A percentile compares a stretch with the other conserved stretches of the same genome.
phyloP scores from a whole-genome alignment of 2,329 filamentous ascomycete genomes.

The Xylariaceae sp. region DNA sequence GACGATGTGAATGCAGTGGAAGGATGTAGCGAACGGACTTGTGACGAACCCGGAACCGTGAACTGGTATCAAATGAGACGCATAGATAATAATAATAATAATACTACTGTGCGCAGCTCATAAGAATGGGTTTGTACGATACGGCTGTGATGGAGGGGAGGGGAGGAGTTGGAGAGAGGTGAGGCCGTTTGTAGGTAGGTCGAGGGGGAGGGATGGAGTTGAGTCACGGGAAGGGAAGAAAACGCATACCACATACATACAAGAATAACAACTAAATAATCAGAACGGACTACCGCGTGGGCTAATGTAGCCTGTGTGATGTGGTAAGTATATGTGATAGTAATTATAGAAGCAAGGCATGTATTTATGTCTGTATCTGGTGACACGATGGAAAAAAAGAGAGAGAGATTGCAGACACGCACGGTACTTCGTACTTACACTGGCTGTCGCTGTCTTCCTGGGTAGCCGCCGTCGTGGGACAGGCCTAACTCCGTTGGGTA shows the following conservation, averaged over 20 bases:
- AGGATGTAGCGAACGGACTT: constrained; percentile 8
- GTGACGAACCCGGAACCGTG: constrained; percentile 7
- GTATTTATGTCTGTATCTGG: background rate
- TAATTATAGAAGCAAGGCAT: background rate
- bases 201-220: background rate
- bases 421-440: background rate
- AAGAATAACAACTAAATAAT: background rate
- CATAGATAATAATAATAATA: constrained; percentile 5
- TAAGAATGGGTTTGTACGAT: background rate
- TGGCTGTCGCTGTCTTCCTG: background rate
- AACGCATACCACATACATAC: background rate
- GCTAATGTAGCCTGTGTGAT: background rate
- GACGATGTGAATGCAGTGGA: background rate
- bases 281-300: too few relatives aligned
- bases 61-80: constrained; percentile 7
- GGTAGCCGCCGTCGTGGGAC: background rate
- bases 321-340: background rate
- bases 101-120: constrained; percentile 4
- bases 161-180: constrained; percentile 4
- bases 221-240: constrained; percentile 7
- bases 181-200: constrained; percentile 8
- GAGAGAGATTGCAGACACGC: background rate
- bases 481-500: background rate
- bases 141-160: background rate
- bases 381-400: constrained; percentile 2